Evolutionary conservation across 2,329 filamentous ascomycete genomes (phyloP).

Genomic region (Sphaerulina musiva): DNA sequence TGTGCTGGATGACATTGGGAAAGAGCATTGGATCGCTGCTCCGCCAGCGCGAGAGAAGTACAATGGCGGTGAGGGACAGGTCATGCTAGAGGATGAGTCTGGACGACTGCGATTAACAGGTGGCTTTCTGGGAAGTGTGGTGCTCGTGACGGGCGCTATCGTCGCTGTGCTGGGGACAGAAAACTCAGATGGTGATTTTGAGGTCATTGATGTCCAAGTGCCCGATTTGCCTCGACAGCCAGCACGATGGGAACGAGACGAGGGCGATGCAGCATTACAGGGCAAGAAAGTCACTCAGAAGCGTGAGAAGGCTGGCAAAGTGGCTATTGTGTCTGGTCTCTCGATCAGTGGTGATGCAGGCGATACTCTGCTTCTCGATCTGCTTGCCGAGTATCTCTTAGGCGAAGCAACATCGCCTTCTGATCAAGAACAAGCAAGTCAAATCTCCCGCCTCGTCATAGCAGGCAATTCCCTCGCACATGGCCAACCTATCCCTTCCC

Average conservation of each 20-base stretch:
- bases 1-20: slow-evolving; percentile 88
- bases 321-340: slow-evolving; percentile 85
- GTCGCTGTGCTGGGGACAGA: slow-evolving; percentile 93
- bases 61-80: slow-evolving; percentile 18
- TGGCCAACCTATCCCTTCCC: slow-evolving; percentile 41
- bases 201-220: slow-evolving; percentile 82
- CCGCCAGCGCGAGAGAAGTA: slow-evolving; percentile 65
- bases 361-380: slow-evolving; percentile 65
- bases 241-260: slow-evolving; percentile 66
- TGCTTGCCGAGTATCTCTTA: slow-evolving; percentile 80
- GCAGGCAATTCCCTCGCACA: slow-evolving; percentile 77
- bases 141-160: slow-evolving; percentile 87
- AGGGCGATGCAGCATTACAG: slow-evolving; percentile 37
- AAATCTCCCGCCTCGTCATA: slow-evolving; percentile 79
- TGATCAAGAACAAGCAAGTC: slow-evolving; percentile 54
- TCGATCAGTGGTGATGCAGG: slow-evolving; percentile 71
- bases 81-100: slow-evolving; percentile 90
- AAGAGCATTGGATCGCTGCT: slow-evolving; percentile 88
- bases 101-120: slow-evolving; percentile 78
- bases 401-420: slow-evolving; percentile 65
- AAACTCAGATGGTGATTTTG: slow-evolving; percentile 84
- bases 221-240: slow-evolving; percentile 81
- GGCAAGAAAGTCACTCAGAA: slow-evolving; percentile 37
- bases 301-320: slow-evolving; percentile 53
- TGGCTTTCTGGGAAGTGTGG: slow-evolving; percentile 56